Evolutionary conservation across 116 monocot genomes (phyloP).

Genomic region (Trichopus zeylanicus): DNA sequence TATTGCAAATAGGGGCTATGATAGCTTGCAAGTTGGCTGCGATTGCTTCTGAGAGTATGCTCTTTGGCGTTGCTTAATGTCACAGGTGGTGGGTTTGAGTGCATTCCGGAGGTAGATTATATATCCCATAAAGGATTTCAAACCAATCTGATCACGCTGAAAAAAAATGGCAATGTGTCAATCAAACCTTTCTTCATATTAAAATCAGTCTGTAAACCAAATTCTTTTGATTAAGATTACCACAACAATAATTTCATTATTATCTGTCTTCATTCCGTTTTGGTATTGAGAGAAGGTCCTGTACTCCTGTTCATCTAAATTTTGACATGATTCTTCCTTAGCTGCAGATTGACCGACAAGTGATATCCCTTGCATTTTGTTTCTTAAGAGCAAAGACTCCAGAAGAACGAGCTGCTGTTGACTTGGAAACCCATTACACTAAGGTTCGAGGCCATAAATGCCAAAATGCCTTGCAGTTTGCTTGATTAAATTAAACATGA

Average conservation of each 20-base stretch:
- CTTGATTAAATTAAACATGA: too few species aligned
- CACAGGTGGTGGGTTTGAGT: constrained; percentile 84
- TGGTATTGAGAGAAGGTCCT: too few species aligned
- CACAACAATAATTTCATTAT: too few species aligned
- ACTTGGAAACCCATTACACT: constrained; percentile 91
- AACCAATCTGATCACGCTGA: too few species aligned
- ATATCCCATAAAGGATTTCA: too few species aligned
- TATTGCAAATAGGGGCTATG: constrained; percentile 55
- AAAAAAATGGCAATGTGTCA: too few species aligned
- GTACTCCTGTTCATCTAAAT: not conserved
- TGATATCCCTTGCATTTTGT: constrained; percentile 72
- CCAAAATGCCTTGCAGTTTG: too few species aligned
- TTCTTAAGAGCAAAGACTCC: constrained; percentile 91
- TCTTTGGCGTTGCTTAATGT: constrained; percentile 84
- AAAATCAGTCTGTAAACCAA: too few species aligned
- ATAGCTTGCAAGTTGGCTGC: constrained; percentile 85
- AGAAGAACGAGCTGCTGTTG: constrained; percentile 86
- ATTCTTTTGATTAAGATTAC: too few species aligned
- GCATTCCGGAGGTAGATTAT: constrained; percentile 86
- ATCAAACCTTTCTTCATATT: too few species aligned
- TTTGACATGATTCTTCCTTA: not conserved
- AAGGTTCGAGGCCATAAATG: constrained; percentile 32
- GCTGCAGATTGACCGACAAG: constrained; percentile 64
- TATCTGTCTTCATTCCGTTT: too few species aligned
- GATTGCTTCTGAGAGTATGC: constrained; percentile 56